Base-by-base conservation (phyloP, 768 basidiomycete species). In the Leccinellum albellum region DNA sequence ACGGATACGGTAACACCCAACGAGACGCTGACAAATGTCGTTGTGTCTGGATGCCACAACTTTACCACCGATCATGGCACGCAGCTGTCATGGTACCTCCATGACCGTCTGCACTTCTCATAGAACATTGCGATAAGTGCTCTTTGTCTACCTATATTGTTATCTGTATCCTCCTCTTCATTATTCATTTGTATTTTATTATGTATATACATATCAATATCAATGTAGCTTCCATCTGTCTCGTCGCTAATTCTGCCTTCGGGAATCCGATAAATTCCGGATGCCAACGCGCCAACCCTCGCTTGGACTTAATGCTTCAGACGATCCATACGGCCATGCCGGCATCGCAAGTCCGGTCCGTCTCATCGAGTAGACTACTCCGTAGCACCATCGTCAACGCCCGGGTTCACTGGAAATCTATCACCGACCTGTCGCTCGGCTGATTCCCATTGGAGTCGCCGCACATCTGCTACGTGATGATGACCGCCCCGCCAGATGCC, bases 361-460 rank as follows among this genome's bases (percentile, higher is more conserved):
- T n/a, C n/a, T n/a, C n/a, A n/a, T n/a, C n/a, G n/a, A 26, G 28
- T 29, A 29, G 28, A 29, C 28, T 29, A 29, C 15, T 14, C 35
- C 32, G 32, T 6, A 33, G 17, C 23, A 23, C 46, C 45, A 17
- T 35, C 28, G 13, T 32, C 20, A 10, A 13, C 15, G 4, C 17
- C 35, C 28, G 32, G 29, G 6, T 58, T 59, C 51, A 61, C 59
- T 0, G 64, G 74, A 53, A 72, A 70, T 10, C 31, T 1, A 20
- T 73, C 61, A 3, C 61, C 61, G 52, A 76, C 66, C 49, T 79
- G 78, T 26, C 78, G 59, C 15, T 32, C 6, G 3, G 77, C 78
- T 26, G 79, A 80, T 56, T 79, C 76, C 8, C 50, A 60, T 35
- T 74, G 57, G 42, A 80, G 57, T 32, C 48, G 53, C 45, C 75